These are phyloP conservation scores for Dendrostoma leiphaemia DNA, from an alignment of 2,329 filamentous ascomycete genomes.

Conservation along the genomic window DNA sequence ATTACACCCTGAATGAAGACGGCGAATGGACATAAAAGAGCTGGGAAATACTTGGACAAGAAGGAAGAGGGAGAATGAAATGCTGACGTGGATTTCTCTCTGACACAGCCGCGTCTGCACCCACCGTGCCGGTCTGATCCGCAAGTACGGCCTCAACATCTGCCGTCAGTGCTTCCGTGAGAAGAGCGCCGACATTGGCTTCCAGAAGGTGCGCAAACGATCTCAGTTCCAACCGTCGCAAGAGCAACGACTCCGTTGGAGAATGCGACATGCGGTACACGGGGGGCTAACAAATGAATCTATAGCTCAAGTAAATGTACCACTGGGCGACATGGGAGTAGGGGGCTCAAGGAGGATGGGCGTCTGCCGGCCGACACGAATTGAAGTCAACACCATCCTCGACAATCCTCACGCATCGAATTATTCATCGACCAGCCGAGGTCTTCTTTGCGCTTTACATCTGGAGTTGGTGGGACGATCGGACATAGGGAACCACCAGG, in stretches of 20 bases:
- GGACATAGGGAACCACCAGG: constrained; percentile 17
- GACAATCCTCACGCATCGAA: constrained; percentile 14
- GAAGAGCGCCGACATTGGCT: constrained; percentile 71
- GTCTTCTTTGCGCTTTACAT: constrained; percentile 17
- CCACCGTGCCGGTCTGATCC: constrained; percentile 98
- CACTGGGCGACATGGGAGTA: constrained; percentile 5
- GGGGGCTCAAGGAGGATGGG: constrained; percentile 5
- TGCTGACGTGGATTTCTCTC: constrained; percentile 21
- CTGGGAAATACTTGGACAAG: constrained; percentile 13
- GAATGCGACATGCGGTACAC: not conserved
- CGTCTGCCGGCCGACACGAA: constrained; percentile 15
- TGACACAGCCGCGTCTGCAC: constrained; percentile 66
- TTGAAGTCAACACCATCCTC: constrained; percentile 3
- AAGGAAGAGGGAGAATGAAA: constrained; percentile 22
- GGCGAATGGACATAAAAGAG: not conserved
- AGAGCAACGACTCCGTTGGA: not conserved
- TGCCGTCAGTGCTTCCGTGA: constrained; percentile 79
- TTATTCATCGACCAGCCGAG: constrained; percentile 13
- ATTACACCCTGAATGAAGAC: constrained; percentile 1
- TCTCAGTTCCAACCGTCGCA: not conserved
- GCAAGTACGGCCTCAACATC: constrained; percentile 97
- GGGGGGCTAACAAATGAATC: not conserved
- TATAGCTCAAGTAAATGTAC: constrained; percentile 18
- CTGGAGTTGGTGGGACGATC: constrained; percentile 20
- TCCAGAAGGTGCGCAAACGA: constrained; percentile 59